Base-by-base conservation (phyloP, 331 rosid species). In the Prunus yedoensis region DNA sequence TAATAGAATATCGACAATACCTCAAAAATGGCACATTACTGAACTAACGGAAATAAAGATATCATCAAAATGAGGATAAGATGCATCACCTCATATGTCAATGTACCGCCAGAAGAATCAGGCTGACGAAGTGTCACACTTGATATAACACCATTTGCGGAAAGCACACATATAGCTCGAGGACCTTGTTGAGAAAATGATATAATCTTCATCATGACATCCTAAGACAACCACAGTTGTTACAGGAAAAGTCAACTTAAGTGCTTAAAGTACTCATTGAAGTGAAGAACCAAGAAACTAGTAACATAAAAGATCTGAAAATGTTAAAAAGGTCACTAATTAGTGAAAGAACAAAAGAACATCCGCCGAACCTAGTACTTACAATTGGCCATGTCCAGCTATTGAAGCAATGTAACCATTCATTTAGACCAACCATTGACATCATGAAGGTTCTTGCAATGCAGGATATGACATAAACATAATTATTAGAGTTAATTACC, bases 121-220 rank as follows among this genome's bases (percentile, higher is more conserved):
- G 98, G 97, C 78, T 94, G 98, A 82, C 97, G 97, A 76, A 94
- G 96, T 27, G 98, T 94, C 64, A 91, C 97, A 51, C 98, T 91
- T n/a, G 97, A 91, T 83, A 94, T 94, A 64, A 91, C 92, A 61
- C 98, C 98, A 82, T 89, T 94, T 16, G 98, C 98, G 6, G 97
- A 91, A 54, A 94, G 92, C 79, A 94, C 86, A 84, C 97, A 94
- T 68, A 94, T 87, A 46, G 96, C 92, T 82, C 95, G 91, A 62
- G 98, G 97, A 59, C 97, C 99, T 94, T 94, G 99, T 85, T 94
- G 99, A 70, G 99, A 94, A 86, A 94, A 94, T 51, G 99, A 94
- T 89, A 94, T 94, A 43, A 94, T 82, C 91, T 94, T 94, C 99
- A 91, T 94, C 45, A 92, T 94, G 71, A 94, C 96, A 80, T 94